Percentiles rank a stretch among this genome's conserved stretches.
These are phyloP conservation scores for Coemansia sp. DNA, from an alignment of 192 early-diverging fungal species.

Conservation along the genomic window DNA sequence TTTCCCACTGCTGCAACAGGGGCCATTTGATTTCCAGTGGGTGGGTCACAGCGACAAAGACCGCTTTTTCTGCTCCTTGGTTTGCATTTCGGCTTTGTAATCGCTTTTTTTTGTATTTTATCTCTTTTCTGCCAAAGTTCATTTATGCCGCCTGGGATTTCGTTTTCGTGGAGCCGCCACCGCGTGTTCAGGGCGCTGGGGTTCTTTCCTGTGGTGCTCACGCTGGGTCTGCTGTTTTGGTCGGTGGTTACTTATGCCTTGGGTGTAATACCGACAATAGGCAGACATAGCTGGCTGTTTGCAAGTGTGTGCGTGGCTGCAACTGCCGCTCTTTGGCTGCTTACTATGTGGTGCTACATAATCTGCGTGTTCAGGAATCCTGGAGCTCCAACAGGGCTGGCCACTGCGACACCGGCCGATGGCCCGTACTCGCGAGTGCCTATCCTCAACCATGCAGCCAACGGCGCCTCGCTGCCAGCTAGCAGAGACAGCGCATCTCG, in stretches of 20 bases:
- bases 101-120: background rate
- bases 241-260: constrained; percentile 15
- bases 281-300: background rate
- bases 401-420: background rate
- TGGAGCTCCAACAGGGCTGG: constrained; percentile 12
- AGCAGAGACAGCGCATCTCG: constrained; percentile 2
- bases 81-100: background rate
- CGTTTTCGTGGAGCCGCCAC: constrained; percentile 25
- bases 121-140: background rate
- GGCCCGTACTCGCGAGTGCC: background rate
- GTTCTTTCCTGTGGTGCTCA: constrained; percentile 36
- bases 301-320: background rate
- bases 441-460: too few species aligned
- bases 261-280: constrained; percentile 24
- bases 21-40: too few species aligned
- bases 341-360: constrained; percentile 32
- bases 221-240: constrained; percentile 41
- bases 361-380: constrained; percentile 32
- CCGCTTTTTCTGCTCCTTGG: background rate
- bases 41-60: too few species aligned
- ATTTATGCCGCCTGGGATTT: background rate
- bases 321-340: background rate
- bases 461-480: background rate
- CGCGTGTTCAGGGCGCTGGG: constrained; percentile 35
- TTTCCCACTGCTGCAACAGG: too few species aligned